Evolutionary conservation across 2,329 filamentous ascomycete species (phyloP), one percentile per base, ranked within the genome.

Genomic region (Monilinia fructigena): DNA sequence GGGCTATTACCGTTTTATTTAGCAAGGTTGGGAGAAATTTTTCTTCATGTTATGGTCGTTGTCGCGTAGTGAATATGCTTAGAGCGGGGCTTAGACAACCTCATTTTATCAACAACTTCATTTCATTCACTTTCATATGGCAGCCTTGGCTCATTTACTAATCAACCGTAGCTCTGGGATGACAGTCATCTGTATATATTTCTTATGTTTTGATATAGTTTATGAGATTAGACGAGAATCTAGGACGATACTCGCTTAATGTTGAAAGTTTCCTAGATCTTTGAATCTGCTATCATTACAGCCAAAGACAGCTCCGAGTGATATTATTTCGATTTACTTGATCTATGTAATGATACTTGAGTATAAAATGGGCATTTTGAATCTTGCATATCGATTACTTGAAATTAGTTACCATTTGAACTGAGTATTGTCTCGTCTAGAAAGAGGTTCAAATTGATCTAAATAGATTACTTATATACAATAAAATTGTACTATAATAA

Each of bases 201-300:
- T 31, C 10, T 31, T 14, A 53, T 53, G 6, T 6, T 18, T 7
- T 28, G 14, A 16, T 7, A 53, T 53, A 18, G 8, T 45, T 31
- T 47, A 40, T 18, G 26, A 59, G 26, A 59, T 59, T 59, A 59
- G 55, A 59, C 55, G 40, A 47, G 14, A 28, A 20, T 35, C 35
- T 26, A 56, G 55, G 16, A 20, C n/a, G n/a, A 20, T 23, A 35
- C 26, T 59, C 55, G 55, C 55, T 59, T 59, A 47, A 31, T 28
- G 38, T 56, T 56, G 14, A 16, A 58, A 28, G 14, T 28, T 20
- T 28, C n/a, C 4, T 56, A 45, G 55, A 40, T 45, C 12, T 42
- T 56, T 45, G 23, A 23, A 45, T 14, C 14, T 5, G 11, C 23
- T 18, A 8, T 42, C 16, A 16, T 42, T 56, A n/a, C 38, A 42